These are phyloP conservation scores for Spinellus fusiger DNA, from an alignment of 192 early-diverging fungal species.

Conservation along the genomic window DNA sequence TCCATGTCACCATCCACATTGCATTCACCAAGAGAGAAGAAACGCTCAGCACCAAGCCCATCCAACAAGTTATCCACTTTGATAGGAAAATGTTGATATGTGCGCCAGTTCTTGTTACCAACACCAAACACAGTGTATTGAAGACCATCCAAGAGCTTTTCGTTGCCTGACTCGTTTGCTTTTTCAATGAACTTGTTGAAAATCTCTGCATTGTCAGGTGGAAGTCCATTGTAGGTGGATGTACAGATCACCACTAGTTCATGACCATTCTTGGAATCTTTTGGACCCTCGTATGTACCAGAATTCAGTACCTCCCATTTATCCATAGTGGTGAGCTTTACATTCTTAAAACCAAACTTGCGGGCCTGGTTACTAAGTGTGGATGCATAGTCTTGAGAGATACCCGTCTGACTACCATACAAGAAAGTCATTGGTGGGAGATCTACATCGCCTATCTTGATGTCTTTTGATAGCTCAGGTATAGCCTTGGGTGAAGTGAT, in stretches of 20 bases:
- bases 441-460: neutral
- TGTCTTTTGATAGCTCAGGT: neutral
- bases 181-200: slow-evolving; percentile 33
- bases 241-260: slow-evolving; percentile 28
- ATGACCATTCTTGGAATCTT: neutral
- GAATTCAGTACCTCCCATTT: slow-evolving; percentile 31
- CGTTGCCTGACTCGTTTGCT: slow-evolving; percentile 7
- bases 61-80: slow-evolving; percentile 37
- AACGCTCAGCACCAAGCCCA: slow-evolving; percentile 37
- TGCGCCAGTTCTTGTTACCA: slow-evolving; percentile 54
- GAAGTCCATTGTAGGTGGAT: slow-evolving; percentile 31
- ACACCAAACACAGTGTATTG: slow-evolving; percentile 51
- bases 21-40: slow-evolving; percentile 37
- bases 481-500: neutral
- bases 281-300: slow-evolving; percentile 10
- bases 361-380: slow-evolving; percentile 31
- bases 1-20: slow-evolving; percentile 43
- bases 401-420: slow-evolving; percentile 54
- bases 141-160: slow-evolving; percentile 31
- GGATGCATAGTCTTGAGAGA: slow-evolving; percentile 42
- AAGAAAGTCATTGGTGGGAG: slow-evolving; percentile 40
- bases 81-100: slow-evolving; percentile 49
- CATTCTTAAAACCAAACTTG: slow-evolving; percentile 33
- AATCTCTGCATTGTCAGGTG: slow-evolving; percentile 44
- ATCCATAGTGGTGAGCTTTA: slow-evolving; percentile 28